phyloP scores from a whole-genome alignment of 2,329 filamentous ascomycete species.

The Paecilomyces sp. region DNA sequence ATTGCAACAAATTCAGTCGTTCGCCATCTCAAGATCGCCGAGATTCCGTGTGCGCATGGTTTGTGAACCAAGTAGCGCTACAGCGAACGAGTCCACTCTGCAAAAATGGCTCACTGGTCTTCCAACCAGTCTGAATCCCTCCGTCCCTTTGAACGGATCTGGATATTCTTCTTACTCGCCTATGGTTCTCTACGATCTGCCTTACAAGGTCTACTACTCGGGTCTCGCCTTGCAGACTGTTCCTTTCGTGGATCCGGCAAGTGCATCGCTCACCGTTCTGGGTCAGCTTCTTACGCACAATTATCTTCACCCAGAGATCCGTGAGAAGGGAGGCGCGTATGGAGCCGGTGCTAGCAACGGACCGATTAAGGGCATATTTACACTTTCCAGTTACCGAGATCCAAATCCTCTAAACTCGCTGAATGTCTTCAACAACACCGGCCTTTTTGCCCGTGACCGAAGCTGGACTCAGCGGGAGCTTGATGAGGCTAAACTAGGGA shows the following conservation, averaged over 20 bases:
- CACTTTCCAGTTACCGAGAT: slow-evolving; percentile 94
- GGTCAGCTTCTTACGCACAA: slow-evolving; percentile 92
- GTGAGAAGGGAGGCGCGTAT: slow-evolving; percentile 95
- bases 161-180: slow-evolving; percentile 32
- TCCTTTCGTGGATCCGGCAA: slow-evolving; percentile 68
- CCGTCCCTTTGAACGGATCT: slow-evolving; percentile 20
- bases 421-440: slow-evolving; percentile 74
- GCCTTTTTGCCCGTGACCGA: slow-evolving; percentile 73
- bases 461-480: slow-evolving; percentile 77
- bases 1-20: slow-evolving; percentile 74
- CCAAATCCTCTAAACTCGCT: slow-evolving; percentile 88
- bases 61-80: slow-evolving; percentile 68
- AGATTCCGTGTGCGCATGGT: slow-evolving; percentile 75
- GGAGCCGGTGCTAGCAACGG: slow-evolving; percentile 82
- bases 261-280: slow-evolving; percentile 78
- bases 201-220: slow-evolving; percentile 96
- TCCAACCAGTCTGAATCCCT: slow-evolving; percentile 39
- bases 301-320: slow-evolving; percentile 92
- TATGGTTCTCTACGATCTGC: slow-evolving; percentile 86
- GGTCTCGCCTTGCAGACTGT: slow-evolving; percentile 74
- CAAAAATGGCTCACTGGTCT: slow-evolving; percentile 60
- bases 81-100: slow-evolving; percentile 63
- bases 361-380: slow-evolving; percentile 75
- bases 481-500: slow-evolving; percentile 90
- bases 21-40: slow-evolving; percentile 62